Conservation (phyloP, 331 rosid genomes). For the Malus hybrid region DNA sequence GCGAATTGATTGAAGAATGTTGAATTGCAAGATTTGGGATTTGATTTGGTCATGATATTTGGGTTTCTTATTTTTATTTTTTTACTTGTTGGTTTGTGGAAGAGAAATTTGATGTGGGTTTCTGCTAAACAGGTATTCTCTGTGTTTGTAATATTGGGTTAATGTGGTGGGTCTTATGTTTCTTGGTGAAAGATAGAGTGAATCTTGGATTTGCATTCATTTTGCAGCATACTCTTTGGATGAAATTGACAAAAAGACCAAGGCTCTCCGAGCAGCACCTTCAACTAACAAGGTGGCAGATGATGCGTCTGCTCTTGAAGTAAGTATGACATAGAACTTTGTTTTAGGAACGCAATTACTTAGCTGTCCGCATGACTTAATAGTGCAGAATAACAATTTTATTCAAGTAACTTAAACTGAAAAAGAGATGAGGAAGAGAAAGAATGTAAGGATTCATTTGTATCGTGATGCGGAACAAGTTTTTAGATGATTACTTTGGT, state of each 20-base stretch:
- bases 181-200: not conserved
- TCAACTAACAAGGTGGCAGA: constrained; percentile 25
- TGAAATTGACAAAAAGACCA: constrained; percentile 62
- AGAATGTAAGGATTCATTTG: not conserved
- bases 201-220: constrained; percentile 4
- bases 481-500: too few relatives aligned
- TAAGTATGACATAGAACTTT: constrained; percentile 25
- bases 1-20: not conserved
- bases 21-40: not conserved
- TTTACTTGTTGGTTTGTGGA: not conserved
- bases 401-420: not conserved
- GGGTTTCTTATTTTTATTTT: not conserved
- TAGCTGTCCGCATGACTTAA: not conserved
- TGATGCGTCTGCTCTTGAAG: constrained; percentile 53
- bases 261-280: constrained; percentile 41
- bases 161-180: not conserved
- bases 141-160: not conserved
- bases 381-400: not conserved
- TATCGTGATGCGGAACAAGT: not conserved
- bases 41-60: not conserved
- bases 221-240: constrained; percentile 55
- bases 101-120: not conserved
- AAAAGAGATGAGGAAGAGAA: not conserved
- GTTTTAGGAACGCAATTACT: not conserved
- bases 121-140: not conserved